Evolutionary conservation across 208 protist species (phyloP), one percentile per base, ranked within the genome.

Genomic region (Acanthamoeba castellanii): DNA sequence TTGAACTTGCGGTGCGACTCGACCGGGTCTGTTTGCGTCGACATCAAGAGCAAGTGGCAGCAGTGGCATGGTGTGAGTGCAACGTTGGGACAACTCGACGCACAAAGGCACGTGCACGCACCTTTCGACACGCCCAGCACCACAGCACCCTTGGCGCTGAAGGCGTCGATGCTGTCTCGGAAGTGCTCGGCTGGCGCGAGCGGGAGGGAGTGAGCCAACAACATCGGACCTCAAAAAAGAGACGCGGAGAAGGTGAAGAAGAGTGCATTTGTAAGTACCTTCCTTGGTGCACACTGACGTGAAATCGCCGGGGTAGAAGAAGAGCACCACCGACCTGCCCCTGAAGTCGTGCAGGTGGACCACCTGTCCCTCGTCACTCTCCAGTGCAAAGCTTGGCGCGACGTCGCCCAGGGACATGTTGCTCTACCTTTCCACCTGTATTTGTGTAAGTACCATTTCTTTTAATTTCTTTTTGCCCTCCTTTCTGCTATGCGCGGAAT

Each of bases 231-330:
- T 30, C 68, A 81, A 45, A 0, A 47, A 25, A 0, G 32, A 25
- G 30, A 30, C 37, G 0, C 7, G 30, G 3, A 6, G 18, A 45
- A 81, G 30, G 14, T 6, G 37, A 20, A n/a, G 72, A n/a, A 32
- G 70, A 14, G 37, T 22, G 37, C 22, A 13, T 1, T 42, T 1
- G 37, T 4, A 4, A 20, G 7, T 14, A 90, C 82, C 82, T 90
- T 90, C 82, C 37, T 90, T 90, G 13, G 82, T 90, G 82, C 82
- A 90, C 57, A 90, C 82, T 52, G 82, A 1, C 30, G 82, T 90
- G 82, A 70, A 70, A 18, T 90, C 82, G 14, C 47, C 82, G 13
- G 82, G 82, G 30, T 90, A 90, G 50, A 90, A 90, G 82, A 90
- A 90, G 27, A 90, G 82, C 82, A 90, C 82, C 6, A 90, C 82